phyloP scores from a whole-genome alignment of 352 stramenopile species.

The Poterioochromonas sp. region DNA sequence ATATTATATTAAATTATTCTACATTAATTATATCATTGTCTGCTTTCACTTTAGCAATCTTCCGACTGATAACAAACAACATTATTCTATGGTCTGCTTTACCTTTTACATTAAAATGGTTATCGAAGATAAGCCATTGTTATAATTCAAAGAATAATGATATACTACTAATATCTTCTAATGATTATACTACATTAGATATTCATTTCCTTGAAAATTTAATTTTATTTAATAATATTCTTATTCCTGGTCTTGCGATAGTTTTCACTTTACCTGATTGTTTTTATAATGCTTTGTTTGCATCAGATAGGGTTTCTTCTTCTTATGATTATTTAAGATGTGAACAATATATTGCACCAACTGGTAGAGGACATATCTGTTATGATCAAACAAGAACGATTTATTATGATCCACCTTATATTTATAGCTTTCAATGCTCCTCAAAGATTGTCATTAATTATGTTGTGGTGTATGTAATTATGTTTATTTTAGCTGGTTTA shows the following conservation, averaged over 20 bases:
- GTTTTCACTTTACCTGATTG: background rate
- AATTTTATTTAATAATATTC: background rate
- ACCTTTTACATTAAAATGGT: background rate
- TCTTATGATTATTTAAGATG: background rate
- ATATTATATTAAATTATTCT: background rate
- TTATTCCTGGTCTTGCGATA: background rate
- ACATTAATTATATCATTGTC: background rate
- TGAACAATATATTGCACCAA: background rate
- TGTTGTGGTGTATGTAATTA: background rate
- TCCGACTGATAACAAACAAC: background rate
- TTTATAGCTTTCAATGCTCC: background rate
- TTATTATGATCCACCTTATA: background rate
- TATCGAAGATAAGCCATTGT: too few relatives aligned
- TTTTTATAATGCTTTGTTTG: conserved; percentile 13
- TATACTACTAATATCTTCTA: too few relatives aligned
- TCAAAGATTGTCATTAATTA: background rate
- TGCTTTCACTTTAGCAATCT: background rate
- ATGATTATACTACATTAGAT: too few relatives aligned
- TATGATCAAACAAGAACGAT: background rate
- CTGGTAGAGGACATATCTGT: background rate
- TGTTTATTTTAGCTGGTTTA: background rate
- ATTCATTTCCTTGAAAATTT: background rate
- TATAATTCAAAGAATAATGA: too few relatives aligned
- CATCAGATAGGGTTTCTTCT: background rate
- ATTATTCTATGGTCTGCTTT: background rate